Evolutionary conservation across 208 protist species (phyloP).

Genomic region (Angomonas ambiguus): DNA sequence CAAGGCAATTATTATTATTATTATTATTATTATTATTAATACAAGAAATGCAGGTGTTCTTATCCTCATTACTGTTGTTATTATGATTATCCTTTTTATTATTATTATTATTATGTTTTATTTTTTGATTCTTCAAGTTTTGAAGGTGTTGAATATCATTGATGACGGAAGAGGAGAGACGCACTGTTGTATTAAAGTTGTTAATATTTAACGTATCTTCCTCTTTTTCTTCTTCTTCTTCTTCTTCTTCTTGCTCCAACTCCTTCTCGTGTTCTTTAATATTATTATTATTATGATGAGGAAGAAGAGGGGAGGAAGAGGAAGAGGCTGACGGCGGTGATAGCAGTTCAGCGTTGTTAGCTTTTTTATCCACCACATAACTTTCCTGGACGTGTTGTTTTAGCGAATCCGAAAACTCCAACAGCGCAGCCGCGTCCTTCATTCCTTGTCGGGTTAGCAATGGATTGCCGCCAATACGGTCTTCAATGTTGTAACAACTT

Average conservation of each 20-base stretch:
- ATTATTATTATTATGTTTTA: background rate
- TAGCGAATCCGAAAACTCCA: conserved; percentile 76
- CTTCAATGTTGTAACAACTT: conserved; percentile 77
- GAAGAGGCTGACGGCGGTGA: conserved; percentile 2
- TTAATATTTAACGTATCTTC: background rate
- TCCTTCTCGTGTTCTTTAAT: background rate
- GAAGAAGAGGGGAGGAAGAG: background rate
- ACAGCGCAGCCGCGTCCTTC: conserved; percentile 50
- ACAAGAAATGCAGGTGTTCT: too few species aligned
- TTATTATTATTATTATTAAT: conserved; percentile 7
- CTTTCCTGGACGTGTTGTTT: conserved; percentile 32
- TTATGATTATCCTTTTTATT: background rate
- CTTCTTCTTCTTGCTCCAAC: background rate
- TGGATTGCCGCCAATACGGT: conserved; percentile 86
- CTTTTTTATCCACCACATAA: background rate
- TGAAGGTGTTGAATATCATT: background rate
- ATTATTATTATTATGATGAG: conserved; percentile 1
- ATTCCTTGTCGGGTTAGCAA: conserved; percentile 68
- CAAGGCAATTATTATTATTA: conserved; percentile 30
- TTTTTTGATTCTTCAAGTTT: background rate
- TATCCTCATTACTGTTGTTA: too few species aligned
- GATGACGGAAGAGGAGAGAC: background rate
- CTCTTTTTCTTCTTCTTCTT: background rate
- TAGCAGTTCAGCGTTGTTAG: background rate
- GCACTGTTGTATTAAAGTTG: background rate